Base-by-base conservation (phyloP, 2,329 filamentous ascomycete species). In the Cercospora brassicicola region DNA sequence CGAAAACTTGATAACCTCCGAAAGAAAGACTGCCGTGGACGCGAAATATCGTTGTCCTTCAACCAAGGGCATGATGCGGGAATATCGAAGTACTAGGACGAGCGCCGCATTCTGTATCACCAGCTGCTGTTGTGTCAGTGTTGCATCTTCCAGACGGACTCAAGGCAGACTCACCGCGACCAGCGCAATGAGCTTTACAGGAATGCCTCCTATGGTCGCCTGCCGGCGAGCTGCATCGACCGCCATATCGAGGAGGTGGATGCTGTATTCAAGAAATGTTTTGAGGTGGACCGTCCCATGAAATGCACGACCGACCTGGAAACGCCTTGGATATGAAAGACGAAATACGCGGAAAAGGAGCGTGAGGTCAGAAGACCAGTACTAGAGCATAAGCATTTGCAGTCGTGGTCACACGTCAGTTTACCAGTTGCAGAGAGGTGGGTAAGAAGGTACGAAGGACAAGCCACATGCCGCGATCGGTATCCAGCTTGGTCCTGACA, bases 21-120 rank as follows among this genome's bases (percentile, higher is more conserved):
- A 95, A 71, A 98, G 85, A 78, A 98, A 92, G 64, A 99, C 92
- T 53, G 94, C 94, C 9, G 95, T 98, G 51, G 94, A 97, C 45
- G 94, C 90, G 74, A 95, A 92, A 81, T 97, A 98, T 78, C 94
- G 90, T 77, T 94, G 92, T 73, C 93, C 92, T 78, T 90, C 89
- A 9, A 87, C 84, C 9, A 89, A 86, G n/a, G 93, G 91, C 94
- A 97, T 97, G 69, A 96, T 89, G 72, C 94, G 89, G 31, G 94
- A 97, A 80, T 98, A 97, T 82, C 97, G 94, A 86, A 97, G 91
- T 65, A 97, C 88, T 73, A 94, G 82, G 69, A 93, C 93, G 69
- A 94, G 84, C 28, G 89, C 90, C 7, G 91, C 93, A 78, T 94
- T 94, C 82, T 94, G 90, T 71, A 92, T 88, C 30, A 89, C 92